phyloP scores from a whole-genome alignment of 2,329 filamentous ascomycete genomes.

The Chaetomiaceae sp. region DNA sequence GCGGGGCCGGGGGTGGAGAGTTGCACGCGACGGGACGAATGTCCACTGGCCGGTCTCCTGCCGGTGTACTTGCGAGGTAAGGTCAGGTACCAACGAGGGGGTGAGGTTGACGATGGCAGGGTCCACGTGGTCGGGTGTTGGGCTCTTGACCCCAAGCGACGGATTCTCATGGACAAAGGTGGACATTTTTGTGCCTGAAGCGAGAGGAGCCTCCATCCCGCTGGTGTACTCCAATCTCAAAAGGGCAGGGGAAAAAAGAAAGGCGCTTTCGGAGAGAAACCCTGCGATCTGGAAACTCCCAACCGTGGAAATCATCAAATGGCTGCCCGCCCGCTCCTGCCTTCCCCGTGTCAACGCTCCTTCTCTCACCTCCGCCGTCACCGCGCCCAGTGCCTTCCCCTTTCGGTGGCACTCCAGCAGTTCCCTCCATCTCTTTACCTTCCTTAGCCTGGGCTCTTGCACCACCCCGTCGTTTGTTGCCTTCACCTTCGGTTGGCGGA shows the following conservation, averaged over 20 bases:
- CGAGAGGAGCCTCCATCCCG: conserved; percentile 11
- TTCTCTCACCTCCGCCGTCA: neutral
- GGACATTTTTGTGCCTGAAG: conserved; percentile 7
- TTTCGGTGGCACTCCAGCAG: no score
- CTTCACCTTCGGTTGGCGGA: no score
- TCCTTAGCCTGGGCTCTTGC: no score
- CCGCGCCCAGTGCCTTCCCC: neutral
- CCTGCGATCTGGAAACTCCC: neutral
- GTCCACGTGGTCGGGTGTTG: conserved; percentile 14
- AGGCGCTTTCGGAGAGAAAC: neutral
- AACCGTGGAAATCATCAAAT: neutral
- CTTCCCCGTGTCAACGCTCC: neutral
- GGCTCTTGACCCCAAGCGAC: neutral
- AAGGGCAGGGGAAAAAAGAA: conserved; percentile 1
- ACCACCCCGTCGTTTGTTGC: no score
- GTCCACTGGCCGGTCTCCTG: conserved; percentile 17
- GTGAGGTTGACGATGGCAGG: conserved; percentile 7
- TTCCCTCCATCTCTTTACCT: no score
- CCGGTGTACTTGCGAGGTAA: neutral
- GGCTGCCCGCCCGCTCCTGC: neutral
- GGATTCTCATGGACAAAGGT: neutral
- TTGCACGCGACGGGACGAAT: neutral
- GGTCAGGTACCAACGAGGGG: no score
- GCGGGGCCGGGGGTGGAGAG: no score
- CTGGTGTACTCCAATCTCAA: conserved; percentile 4